Evolutionary conservation across 2,329 filamentous ascomycete genomes (phyloP), one percentile per base, ranked within the genome.

Genomic region (Penicillium sp.): DNA sequence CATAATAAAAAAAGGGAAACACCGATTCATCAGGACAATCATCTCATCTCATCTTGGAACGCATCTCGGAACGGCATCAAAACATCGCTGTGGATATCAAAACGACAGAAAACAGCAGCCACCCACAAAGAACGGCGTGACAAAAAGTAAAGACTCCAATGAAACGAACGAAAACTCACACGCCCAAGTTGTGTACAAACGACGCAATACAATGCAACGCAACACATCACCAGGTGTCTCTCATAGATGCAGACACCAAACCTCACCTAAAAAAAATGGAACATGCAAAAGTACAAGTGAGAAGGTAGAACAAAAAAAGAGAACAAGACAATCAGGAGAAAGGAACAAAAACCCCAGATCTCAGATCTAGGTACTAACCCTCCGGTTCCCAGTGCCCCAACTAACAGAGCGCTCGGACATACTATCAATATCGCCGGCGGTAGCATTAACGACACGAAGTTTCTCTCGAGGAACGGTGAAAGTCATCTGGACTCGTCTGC

Each of bases 401-500:
- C 66, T 72, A 45, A 64, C 47, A 17, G 70, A 71, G 3, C 58
- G 61, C 59, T 70, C 68, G 9, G 71, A 73, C 38, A 67, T 25
- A 49, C 68, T 67, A 47, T 74, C 72, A 54, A 69, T 59, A 58
- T 76, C 74, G 4, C 68, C 62, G n/a, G 67, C 70, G 4, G 72
- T 89, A 50, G 85, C 88, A 72, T 97, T 97, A 21, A 97, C 93
- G n/a, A 97, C 92, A 27, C 93, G 80, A 61, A 97, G 76, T 66
- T 86, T 86, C 74, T 93, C 89, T 73, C 89, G 91, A 2, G 94
- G 93, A 59, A 97, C 91, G 0, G 93, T 97, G 74, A 96, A 97
- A 85, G 96, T 94, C 69, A 91, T 84, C 73, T 93, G 89, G 60
- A 93, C 89, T 9, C 90, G 79, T 23, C 89, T 78, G 58, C 83